Evolutionary conservation across 306 rosid species (phyloP).

Genomic region (Dryas alaskensis): DNA sequence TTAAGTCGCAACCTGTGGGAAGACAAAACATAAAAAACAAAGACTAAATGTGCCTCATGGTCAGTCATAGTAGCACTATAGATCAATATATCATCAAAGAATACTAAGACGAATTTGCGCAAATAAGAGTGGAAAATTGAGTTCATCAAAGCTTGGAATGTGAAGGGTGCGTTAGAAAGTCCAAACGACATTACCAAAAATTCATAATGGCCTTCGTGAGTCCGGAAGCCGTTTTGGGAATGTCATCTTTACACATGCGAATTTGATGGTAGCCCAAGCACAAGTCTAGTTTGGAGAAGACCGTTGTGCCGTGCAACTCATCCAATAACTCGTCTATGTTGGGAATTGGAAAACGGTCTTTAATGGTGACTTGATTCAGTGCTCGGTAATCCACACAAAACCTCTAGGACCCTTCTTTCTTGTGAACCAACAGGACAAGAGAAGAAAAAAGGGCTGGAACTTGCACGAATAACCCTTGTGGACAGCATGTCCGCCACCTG

Average conservation of each 20-base stretch:
- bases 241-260: not conserved
- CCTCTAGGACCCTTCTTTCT: not conserved
- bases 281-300: not conserved
- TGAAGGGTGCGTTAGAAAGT: too few relatives aligned
- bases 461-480: accelerated
- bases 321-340: not conserved
- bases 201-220: not conserved
- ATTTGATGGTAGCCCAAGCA: not conserved
- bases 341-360: not conserved
- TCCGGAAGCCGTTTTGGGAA: not conserved
- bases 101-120: too few relatives aligned
- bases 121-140: too few relatives aligned
- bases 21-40: too few relatives aligned
- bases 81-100: too few relatives aligned
- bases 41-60: too few relatives aligned
- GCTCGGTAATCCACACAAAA: not conserved
- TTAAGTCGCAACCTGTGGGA: too few relatives aligned
- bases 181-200: too few relatives aligned
- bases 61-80: too few relatives aligned
- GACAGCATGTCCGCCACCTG: not conserved
- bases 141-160: too few relatives aligned
- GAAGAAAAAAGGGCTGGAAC: not conserved
- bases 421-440: too few relatives aligned
- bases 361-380: not conserved
- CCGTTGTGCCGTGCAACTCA: not conserved